These are phyloP conservation scores for Hymenoscyphus salicellus DNA, from an alignment of 2,329 filamentous ascomycete genomes.

Conservation along the genomic window DNA sequence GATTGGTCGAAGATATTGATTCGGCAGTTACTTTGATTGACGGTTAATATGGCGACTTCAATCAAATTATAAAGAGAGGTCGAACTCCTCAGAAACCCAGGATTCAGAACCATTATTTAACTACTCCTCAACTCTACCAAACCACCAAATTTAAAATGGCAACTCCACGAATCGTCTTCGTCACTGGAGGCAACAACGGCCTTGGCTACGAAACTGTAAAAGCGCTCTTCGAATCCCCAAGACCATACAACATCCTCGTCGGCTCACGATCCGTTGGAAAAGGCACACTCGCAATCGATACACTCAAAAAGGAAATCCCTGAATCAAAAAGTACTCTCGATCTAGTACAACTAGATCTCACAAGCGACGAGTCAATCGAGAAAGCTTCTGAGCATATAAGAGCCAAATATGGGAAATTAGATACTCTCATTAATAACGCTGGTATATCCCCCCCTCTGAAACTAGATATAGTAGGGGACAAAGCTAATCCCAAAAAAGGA, in stretches of 20 bases:
- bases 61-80: too few species aligned
- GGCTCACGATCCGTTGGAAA: conserved; percentile 41
- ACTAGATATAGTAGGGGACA: too few species aligned
- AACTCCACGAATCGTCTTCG: conserved; percentile 27
- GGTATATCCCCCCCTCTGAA: conserved; percentile 15
- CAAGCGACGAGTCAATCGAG: conserved; percentile 36
- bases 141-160: conserved; percentile 2
- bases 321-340: conserved; percentile 30
- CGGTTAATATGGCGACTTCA: too few species aligned
- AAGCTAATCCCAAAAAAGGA: conserved; percentile 17
- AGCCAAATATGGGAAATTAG: conserved; percentile 32
- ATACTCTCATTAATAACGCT: conserved; percentile 39
- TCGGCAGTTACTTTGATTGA: too few species aligned
- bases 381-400: conserved; percentile 33
- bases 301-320: conserved; percentile 37
- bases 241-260: conserved; percentile 41
- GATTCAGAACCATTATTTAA: too few species aligned
- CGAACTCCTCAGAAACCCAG: too few species aligned
- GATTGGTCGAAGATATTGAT: too few species aligned
- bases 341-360: conserved; percentile 35
- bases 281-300: conserved; percentile 40
- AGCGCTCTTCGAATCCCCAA: conserved; percentile 16
- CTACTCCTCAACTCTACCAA: too few species aligned
- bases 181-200: conserved; percentile 44
- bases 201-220: conserved; percentile 41